Conservation (phyloP, 2,329 filamentous ascomycete species). For the Apiospora hydei region DNA sequence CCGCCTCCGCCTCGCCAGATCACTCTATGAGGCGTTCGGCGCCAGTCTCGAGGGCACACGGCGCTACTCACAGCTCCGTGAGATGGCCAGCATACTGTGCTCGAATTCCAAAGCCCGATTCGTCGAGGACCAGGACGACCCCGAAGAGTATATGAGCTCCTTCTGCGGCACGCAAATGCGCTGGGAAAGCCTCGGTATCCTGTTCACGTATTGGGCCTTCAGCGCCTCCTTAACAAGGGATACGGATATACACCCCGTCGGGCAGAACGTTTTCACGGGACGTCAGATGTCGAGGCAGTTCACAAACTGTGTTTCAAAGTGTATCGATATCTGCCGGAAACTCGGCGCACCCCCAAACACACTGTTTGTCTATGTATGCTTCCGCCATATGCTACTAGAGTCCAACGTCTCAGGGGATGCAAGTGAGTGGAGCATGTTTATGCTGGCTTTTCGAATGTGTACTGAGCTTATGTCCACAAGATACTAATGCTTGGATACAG, state of each 20-base stretch:
- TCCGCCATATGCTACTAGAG: constrained; percentile 45
- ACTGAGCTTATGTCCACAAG: background rate
- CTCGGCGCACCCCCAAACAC: constrained; percentile 39
- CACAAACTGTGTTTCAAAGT: constrained; percentile 43
- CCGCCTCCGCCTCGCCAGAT: constrained; percentile 3
- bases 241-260: constrained; percentile 27
- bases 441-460: background rate
- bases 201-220: constrained; percentile 36
- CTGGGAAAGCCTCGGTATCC: constrained; percentile 41
- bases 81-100: constrained; percentile 30
- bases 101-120: constrained; percentile 39
- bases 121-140: constrained; percentile 37
- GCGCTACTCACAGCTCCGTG: constrained; percentile 16
- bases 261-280: background rate
- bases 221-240: constrained; percentile 24
- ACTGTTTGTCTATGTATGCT: constrained; percentile 46
- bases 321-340: constrained; percentile 42
- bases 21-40: constrained; percentile 17
- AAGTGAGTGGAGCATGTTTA: constrained; percentile 39
- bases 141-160: constrained; percentile 37
- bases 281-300: constrained; percentile 30
- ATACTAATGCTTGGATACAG: constrained; percentile 30
- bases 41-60: background rate
- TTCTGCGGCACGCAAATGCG: constrained; percentile 38
- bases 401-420: constrained; percentile 50